Conservation (phyloP, 2,329 filamentous ascomycete species). For the Scleromitrula shiraiana region DNA sequence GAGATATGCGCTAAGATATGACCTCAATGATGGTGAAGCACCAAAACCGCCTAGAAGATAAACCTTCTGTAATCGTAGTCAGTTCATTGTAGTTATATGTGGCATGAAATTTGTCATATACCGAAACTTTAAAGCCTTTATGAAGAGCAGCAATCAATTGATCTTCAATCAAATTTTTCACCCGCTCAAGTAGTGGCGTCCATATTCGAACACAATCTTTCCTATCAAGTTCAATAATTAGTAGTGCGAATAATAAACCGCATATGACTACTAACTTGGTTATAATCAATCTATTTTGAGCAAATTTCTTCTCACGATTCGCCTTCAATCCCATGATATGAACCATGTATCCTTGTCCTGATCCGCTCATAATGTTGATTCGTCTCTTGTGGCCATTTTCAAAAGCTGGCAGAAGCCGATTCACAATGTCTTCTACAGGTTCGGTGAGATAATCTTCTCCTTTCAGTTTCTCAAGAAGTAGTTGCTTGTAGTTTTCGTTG, state of each 20-base stretch:
- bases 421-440: constrained; percentile 2
- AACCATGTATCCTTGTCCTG: neutral
- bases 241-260: neutral
- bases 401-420: neutral
- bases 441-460: constrained; percentile 8
- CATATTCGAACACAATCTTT: constrained; percentile 16
- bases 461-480: neutral
- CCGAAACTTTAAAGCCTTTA: constrained; percentile 9
- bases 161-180: constrained; percentile 4
- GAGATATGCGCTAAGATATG: constrained; percentile 9
- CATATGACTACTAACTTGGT: neutral
- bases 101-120: neutral
- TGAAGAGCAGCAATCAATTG: constrained; percentile 9
- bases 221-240: neutral
- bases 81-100: neutral
- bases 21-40: constrained; percentile 11
- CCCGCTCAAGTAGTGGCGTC: constrained; percentile 12
- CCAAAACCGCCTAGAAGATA: constrained; percentile 22
- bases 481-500: constrained; percentile 10
- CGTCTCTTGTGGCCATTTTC: constrained; percentile 2
- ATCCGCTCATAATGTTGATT: neutral
- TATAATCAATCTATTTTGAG: neutral
- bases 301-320: constrained; percentile 1
- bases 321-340: neutral
- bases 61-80: constrained; percentile 13